Base-by-base conservation (phyloP, 805 yeast species). In the Lachancea nothofagi region DNA sequence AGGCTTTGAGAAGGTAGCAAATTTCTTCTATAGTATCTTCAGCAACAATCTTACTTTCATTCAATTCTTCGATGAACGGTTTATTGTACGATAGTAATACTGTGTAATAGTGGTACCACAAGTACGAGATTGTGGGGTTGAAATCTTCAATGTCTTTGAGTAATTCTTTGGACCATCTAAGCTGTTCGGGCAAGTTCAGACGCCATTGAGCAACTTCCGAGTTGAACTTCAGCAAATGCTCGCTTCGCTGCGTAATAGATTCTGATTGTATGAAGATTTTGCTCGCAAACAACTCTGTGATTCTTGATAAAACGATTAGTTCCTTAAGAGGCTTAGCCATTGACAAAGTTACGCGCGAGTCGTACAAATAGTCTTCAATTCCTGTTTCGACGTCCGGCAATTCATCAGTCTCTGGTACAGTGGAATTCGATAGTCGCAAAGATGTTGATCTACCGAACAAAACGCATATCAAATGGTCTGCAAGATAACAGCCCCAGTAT, bases 401-500 rank as follows among this genome's bases (percentile, higher is more conserved):
- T 41, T 69, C 74, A 41, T 67, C 72, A 3, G 78, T 68, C 41
- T 74, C 80, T 0, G 77, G 75, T 12, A 77, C 74, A 2, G 80
- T 68, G 1, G 81, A 74, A 47, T 77, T 78, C n/a, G 71, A 65
- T 38, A 71, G 53, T 47, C 75, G 70, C 34, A 77, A 53, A 2
- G 69, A 54, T 1, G 77, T 69, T 0, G 81, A 80, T 39, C 81
- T 57, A 4, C 82, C 82, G 37, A 75, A 62, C 14, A 76, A 57
- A 27, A 76, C 59, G 41, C 79, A 69, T 25, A 76, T 72, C 47
- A 77, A 69, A 51, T 75, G 80, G 53, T 77, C 83, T 5, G 77
- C 78, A 47, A 77, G 59, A 49, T 71, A 77, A 32, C 76, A 69
- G 5, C 82, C 82, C 83, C 83, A 77, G 51, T 72, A 74, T 13